Conservation (phyloP, 257 asterid species). For the Solanum commersonii region DNA sequence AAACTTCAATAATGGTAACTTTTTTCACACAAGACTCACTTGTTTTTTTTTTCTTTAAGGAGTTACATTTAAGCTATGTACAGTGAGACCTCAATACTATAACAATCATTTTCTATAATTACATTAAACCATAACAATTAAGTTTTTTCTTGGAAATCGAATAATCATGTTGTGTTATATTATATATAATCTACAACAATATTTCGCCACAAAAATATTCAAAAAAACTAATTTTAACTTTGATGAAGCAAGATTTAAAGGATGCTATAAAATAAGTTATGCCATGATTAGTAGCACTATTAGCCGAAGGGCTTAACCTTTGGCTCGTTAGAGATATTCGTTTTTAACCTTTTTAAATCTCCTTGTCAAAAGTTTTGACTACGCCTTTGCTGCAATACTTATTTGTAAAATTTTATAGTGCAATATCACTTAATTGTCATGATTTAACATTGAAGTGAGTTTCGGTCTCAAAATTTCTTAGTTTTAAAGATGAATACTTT, state of each 20-base stretch:
- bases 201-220: too few relatives aligned
- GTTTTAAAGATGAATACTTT: neutral
- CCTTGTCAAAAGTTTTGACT: too few relatives aligned
- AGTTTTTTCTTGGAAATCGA: neutral
- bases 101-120: rapidly evolving
- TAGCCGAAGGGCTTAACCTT: neutral
- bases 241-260: neutral
- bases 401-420: neutral
- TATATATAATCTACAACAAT: too few relatives aligned
- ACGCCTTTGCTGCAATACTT: too few relatives aligned
- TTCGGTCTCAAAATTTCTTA: neutral
- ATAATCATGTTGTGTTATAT: too few relatives aligned
- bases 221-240: neutral
- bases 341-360: too few relatives aligned
- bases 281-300: neutral
- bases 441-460: neutral
- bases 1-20: neutral
- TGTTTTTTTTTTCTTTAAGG: neutral
- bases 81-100: too few relatives aligned
- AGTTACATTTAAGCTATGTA: neutral
- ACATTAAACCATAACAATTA: neutral
- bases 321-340: neutral
- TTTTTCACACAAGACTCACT: neutral
- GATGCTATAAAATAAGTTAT: neutral
- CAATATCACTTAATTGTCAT: neutral